Evolutionary conservation across 805 yeast genomes (phyloP).

Genomic region (Ogataea zsoltii): DNA sequence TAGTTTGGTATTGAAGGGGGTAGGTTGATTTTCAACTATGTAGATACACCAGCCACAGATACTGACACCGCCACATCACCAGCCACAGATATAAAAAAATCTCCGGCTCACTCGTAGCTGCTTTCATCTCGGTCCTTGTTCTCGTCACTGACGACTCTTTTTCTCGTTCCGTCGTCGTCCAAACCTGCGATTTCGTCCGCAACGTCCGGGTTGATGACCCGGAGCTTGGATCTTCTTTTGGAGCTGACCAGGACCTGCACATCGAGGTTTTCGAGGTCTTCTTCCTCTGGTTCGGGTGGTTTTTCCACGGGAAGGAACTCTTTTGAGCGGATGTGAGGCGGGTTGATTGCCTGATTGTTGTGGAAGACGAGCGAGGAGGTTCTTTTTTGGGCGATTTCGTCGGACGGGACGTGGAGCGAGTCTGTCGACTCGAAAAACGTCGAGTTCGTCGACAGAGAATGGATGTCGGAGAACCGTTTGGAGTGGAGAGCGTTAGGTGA

Average conservation of each 20-base stretch:
- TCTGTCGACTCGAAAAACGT: constrained; percentile 18
- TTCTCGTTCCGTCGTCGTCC: constrained; percentile 21
- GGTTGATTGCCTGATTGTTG: constrained; percentile 10
- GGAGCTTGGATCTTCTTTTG: constrained; percentile 56
- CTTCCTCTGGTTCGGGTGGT: constrained; percentile 41
- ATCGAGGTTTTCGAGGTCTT: constrained; percentile 52
- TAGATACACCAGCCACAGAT: too few relatives aligned
- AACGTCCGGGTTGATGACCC: constrained; percentile 57
- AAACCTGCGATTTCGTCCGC: constrained; percentile 1
- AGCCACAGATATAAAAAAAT: too few relatives aligned
- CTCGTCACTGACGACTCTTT: constrained; percentile 33
- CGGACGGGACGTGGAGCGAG: constrained; percentile 2
- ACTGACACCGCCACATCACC: too few relatives aligned
- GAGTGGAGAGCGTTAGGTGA: not conserved
- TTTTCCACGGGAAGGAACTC: constrained; percentile 18
- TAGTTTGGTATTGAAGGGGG: too few relatives aligned
- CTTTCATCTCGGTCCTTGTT: constrained; percentile 17
- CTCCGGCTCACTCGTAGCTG: constrained; percentile 18
- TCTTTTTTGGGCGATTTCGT: constrained; percentile 9
- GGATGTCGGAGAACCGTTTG: constrained; percentile 11
- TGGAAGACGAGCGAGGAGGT: constrained; percentile 18
- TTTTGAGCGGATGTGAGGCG: constrained; percentile 22
- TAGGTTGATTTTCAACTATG: too few relatives aligned
- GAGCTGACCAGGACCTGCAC: constrained; percentile 74
- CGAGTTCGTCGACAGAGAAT: constrained; percentile 14